phyloP scores from a whole-genome alignment of 1,139 yeast species.

The Suhomyces anneliseae region DNA sequence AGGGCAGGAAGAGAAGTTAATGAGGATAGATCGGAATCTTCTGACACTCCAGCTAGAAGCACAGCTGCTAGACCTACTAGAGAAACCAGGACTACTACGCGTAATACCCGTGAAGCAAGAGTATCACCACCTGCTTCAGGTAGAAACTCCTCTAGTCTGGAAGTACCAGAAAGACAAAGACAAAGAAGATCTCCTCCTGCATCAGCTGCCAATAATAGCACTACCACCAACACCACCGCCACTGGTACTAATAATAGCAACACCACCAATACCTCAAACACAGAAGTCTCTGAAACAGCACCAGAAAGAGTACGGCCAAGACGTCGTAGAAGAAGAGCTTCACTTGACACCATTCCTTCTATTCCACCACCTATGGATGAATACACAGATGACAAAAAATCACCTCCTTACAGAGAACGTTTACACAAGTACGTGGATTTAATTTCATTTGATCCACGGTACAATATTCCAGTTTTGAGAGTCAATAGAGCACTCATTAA shows the following conservation, averaged over 20 bases:
- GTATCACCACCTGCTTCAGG: too few species aligned
- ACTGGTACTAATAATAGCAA: neutral
- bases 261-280: neutral
- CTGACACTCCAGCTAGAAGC: neutral
- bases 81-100: too few species aligned
- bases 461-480: conserved; percentile 36
- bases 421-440: conserved; percentile 39
- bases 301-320: neutral
- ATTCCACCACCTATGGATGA: conserved; percentile 14
- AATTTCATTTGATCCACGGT: conserved; percentile 44
- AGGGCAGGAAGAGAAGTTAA: neutral
- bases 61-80: neutral
- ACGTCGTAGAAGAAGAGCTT: conserved; percentile 5
- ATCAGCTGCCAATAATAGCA: neutral
- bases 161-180: neutral
- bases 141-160: too few species aligned
- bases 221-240: neutral
- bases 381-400: conserved; percentile 20
- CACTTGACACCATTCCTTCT: conserved; percentile 11
- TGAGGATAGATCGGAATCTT: neutral
- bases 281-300: neutral
- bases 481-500: conserved; percentile 34
- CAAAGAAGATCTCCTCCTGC: neutral
- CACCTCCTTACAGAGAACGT: conserved; percentile 41
- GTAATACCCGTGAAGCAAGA: too few species aligned